These are phyloP conservation scores for Entrophospora sp. DNA, from an alignment of 192 early-diverging fungal species.

Conservation along the genomic window DNA sequence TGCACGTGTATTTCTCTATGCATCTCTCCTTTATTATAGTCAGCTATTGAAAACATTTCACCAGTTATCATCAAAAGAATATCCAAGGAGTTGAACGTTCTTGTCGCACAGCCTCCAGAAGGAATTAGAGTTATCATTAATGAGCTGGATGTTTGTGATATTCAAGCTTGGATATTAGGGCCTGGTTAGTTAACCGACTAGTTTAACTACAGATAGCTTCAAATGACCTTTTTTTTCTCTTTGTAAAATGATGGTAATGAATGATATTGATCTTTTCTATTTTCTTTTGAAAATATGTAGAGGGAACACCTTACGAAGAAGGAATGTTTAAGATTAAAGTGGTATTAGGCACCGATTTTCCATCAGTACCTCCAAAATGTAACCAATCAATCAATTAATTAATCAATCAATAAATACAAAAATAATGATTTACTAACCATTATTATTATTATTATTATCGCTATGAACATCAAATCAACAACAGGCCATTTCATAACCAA, in stretches of 20 bases:
- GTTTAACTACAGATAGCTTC: too few species aligned
- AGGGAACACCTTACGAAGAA: slow-evolving; percentile 75
- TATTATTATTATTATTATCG: too few species aligned
- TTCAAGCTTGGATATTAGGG: slow-evolving; percentile 78
- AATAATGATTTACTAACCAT: too few species aligned
- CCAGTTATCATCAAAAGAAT: slow-evolving; percentile 47
- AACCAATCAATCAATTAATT: too few species aligned
- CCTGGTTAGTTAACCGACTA: slow-evolving; percentile 52
- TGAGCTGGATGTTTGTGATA: slow-evolving; percentile 65
- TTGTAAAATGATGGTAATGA: too few species aligned
- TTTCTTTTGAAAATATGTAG: too few species aligned
- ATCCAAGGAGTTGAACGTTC: slow-evolving; percentile 44
- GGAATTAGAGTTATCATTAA: slow-evolving; percentile 70
- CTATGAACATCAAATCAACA: too few species aligned
- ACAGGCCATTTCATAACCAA: slow-evolving; percentile 79
- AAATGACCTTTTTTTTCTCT: too few species aligned
- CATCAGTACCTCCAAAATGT: slow-evolving; percentile 77
- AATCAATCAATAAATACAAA: too few species aligned
- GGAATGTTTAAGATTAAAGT: slow-evolving; percentile 72
- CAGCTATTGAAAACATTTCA: slow-evolving; percentile 30
- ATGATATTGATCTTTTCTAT: too few species aligned
- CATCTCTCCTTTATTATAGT: too few species aligned
- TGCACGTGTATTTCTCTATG: too few species aligned
- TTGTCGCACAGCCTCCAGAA: slow-evolving; percentile 62
- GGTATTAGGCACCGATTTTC: slow-evolving; percentile 64